Conservation (phyloP, 257 asterid species). For the Avicennia marina region DNA sequence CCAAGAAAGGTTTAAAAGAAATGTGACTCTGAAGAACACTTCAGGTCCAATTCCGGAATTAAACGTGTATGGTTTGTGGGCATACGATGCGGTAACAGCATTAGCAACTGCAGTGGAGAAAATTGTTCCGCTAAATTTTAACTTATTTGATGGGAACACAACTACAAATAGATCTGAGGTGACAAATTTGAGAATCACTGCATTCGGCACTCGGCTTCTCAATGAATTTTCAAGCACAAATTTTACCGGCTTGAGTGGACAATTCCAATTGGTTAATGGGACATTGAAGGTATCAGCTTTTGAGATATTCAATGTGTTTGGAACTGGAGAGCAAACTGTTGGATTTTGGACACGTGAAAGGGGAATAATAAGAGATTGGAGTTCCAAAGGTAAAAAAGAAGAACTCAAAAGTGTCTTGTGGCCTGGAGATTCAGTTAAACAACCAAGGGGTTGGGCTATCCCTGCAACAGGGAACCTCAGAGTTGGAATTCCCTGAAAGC, state of each 20-base stretch:
- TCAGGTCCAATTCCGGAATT: conserved; percentile 24
- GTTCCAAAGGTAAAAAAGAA: conserved; percentile 7
- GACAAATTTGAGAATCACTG: conserved; percentile 25
- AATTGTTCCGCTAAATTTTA: conserved; percentile 13
- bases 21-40: conserved; percentile 15
- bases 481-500: conserved; percentile 25
- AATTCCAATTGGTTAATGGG: conserved; percentile 32
- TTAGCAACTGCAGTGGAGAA: conserved; percentile 52
- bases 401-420: conserved; percentile 7
- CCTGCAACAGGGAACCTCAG: conserved; percentile 28
- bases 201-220: conserved; percentile 40
- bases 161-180: conserved; percentile 11
- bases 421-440: conserved; percentile 40
- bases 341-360: conserved; percentile 51
- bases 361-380: conserved; percentile 17
- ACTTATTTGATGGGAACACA: background rate
- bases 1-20: conserved; percentile 41
- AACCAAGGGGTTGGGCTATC: conserved; percentile 33
- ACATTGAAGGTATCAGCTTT: conserved; percentile 28
- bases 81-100: conserved; percentile 52
- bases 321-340: conserved; percentile 39
- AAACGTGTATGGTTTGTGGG: conserved; percentile 55
- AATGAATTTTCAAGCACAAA: conserved; percentile 22
- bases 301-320: conserved; percentile 53
- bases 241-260: conserved; percentile 51